Conservation (phyloP, 1,284 basidiomycete genomes). For the Cutaneotrichosporon cutaneum region DNA sequence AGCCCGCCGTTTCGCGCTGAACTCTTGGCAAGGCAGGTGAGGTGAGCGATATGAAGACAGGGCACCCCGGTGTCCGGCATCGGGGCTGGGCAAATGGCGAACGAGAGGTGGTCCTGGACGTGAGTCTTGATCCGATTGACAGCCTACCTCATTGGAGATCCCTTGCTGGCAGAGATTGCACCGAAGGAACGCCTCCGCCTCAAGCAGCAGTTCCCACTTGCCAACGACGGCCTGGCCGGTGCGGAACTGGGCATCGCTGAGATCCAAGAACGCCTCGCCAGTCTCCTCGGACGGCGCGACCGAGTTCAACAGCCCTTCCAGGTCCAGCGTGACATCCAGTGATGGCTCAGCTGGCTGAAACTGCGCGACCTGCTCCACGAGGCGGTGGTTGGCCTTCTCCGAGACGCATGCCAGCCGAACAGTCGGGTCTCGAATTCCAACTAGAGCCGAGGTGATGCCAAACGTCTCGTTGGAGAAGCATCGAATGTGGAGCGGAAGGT, state of each 20-base stretch:
- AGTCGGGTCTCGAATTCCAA: background rate
- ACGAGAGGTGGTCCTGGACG: slow-evolving; percentile 60
- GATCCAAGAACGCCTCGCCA: slow-evolving; percentile 58
- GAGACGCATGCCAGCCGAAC: slow-evolving; percentile 24
- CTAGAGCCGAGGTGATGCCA: slow-evolving; percentile 22
- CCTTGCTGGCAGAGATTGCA: slow-evolving; percentile 61
- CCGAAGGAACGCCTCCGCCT: slow-evolving; percentile 22
- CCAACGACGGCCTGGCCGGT: slow-evolving; percentile 26
- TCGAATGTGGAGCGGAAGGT: slow-evolving; percentile 56
- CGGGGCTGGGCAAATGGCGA: slow-evolving; percentile 58
- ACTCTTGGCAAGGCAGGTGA: slow-evolving; percentile 64
- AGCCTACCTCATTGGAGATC: slow-evolving; percentile 51
- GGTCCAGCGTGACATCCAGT: background rate
- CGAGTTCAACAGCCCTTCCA: slow-evolving; percentile 48
- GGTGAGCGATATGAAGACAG: slow-evolving; percentile 59
- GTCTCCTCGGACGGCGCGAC: slow-evolving; percentile 58
- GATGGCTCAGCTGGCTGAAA: background rate
- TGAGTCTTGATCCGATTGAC: slow-evolving; percentile 53
- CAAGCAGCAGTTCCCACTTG: slow-evolving; percentile 26
- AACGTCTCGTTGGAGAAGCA: slow-evolving; percentile 61
- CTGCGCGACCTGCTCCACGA: background rate
- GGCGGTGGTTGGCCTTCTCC: background rate
- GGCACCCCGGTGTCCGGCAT: slow-evolving; percentile 18
- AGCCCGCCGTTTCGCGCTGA: background rate
- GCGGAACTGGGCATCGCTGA: slow-evolving; percentile 62